Conservation (phyloP, 768 basidiomycete species). For the Psilocybe cyanescens region DNA sequence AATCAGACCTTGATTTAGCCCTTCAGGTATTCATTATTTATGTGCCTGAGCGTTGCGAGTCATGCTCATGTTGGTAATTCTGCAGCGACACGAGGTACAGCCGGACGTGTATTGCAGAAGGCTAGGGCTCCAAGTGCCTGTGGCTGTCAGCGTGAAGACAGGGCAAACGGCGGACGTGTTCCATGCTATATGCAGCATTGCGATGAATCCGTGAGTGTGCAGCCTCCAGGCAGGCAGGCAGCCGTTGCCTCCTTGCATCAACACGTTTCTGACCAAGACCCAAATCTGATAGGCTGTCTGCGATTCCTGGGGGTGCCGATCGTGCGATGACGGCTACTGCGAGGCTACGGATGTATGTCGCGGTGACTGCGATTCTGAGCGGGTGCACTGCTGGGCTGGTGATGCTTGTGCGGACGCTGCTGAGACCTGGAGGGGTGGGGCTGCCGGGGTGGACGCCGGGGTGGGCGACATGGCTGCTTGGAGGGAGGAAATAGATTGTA, state of each 20-base stretch:
- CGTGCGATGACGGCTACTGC: constrained; percentile 73
- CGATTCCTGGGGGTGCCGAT: constrained; percentile 85
- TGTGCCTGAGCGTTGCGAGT: not conserved
- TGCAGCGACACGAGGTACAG: constrained; percentile 94
- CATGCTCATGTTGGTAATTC: constrained; percentile 9
- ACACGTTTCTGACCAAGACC: constrained; percentile 24
- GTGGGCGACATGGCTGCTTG: constrained; percentile 72
- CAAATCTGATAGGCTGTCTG: constrained; percentile 46
- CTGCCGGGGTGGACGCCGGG: constrained; percentile 57
- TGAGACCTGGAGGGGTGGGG: constrained; percentile 61
- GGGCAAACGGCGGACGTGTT: constrained; percentile 88
- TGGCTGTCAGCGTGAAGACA: constrained; percentile 89
- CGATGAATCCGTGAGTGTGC: constrained; percentile 80
- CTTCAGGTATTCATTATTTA: constrained; percentile 65
- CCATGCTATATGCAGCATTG: constrained; percentile 82
- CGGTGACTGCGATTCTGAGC: constrained; percentile 72
- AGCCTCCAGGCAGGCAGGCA: not conserved
- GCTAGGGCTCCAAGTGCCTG: constrained; percentile 88
- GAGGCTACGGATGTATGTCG: constrained; percentile 72
- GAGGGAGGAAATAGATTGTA: constrained; percentile 49
- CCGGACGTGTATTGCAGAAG: constrained; percentile 96
- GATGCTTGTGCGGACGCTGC: constrained; percentile 69
- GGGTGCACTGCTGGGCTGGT: constrained; percentile 75
- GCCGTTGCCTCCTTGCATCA: constrained; percentile 3
- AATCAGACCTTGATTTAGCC: constrained; percentile 96